phyloP scores from a whole-genome alignment of 805 yeast genomes.

The Metschnikowia drakensbergensis region DNA sequence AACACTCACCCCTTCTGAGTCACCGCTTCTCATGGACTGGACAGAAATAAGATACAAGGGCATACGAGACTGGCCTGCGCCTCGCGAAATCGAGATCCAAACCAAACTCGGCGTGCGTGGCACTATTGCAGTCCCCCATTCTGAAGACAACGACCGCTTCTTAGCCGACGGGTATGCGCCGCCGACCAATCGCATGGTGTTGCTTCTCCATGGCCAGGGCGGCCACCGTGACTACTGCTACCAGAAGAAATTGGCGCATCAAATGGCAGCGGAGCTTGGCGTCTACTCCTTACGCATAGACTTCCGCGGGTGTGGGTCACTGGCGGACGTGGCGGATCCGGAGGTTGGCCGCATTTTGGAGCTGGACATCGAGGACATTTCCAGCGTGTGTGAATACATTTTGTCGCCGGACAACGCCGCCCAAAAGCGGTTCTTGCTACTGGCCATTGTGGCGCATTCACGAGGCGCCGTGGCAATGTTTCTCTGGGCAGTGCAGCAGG shows the following conservation, averaged over 20 bases:
- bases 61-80: constrained; percentile 17
- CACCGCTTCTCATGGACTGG: constrained; percentile 3
- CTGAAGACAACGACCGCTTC: constrained; percentile 23
- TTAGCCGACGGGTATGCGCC: constrained; percentile 31
- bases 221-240: constrained; percentile 82
- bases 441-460: constrained; percentile 71
- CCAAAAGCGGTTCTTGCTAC: constrained; percentile 44
- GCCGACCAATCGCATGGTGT: constrained; percentile 48
- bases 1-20: background rate
- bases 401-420: constrained; percentile 30
- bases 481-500: constrained; percentile 57
- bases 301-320: constrained; percentile 81
- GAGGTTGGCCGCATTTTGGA: constrained; percentile 51
- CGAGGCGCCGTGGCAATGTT: constrained; percentile 77
- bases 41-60: constrained; percentile 7
- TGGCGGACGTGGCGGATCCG: constrained; percentile 46
- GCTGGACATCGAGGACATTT: constrained; percentile 70
- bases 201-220: constrained; percentile 78
- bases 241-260: constrained; percentile 58
- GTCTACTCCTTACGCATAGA: constrained; percentile 71
- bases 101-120: constrained; percentile 34
- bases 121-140: constrained; percentile 38
- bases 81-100: constrained; percentile 35
- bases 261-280: constrained; percentile 56
- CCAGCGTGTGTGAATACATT: constrained; percentile 31